Percentiles rank a stretch among this genome's conserved stretches.
These are phyloP conservation scores for Sporodiniella umbellata DNA, from an alignment of 371 early-diverging fungal species.

Conservation along the genomic window DNA sequence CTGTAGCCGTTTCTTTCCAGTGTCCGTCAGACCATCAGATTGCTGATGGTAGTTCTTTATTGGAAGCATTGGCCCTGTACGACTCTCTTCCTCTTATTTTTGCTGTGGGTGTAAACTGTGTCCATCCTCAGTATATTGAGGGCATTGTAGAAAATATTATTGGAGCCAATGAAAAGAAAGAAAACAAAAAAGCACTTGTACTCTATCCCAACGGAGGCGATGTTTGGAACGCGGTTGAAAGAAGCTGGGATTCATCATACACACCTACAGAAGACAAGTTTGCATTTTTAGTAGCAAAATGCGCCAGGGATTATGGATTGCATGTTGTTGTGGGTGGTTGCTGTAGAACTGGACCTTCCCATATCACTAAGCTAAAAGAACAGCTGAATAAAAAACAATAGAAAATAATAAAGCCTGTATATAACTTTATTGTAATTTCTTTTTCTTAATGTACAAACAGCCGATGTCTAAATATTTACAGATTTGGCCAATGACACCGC, in stretches of 20 bases:
- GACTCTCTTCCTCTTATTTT: conserved; percentile 21
- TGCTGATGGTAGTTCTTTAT: conserved; percentile 38
- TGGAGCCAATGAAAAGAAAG: neutral
- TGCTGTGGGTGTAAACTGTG: conserved; percentile 59
- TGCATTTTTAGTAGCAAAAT: conserved; percentile 22
- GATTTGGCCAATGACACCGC: conserved; percentile 74
- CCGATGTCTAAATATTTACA: conserved; percentile 82
- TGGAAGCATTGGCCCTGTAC: conserved; percentile 16
- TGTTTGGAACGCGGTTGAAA: conserved; percentile 37
- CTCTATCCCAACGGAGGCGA: conserved; percentile 48
- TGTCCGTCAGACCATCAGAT: conserved; percentile 36
- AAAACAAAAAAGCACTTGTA: conserved; percentile 19
- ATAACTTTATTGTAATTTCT: too few relatives aligned
- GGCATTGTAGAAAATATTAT: conserved; percentile 9
- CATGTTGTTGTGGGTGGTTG: conserved; percentile 50
- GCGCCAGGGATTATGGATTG: conserved; percentile 15
- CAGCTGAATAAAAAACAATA: too few relatives aligned
- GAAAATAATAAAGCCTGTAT: too few relatives aligned
- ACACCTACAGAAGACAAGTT: conserved; percentile 28
- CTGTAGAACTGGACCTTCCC: conserved; percentile 40
- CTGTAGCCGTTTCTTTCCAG: conserved; percentile 41
- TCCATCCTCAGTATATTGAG: conserved; percentile 39
- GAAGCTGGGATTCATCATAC: conserved; percentile 22
- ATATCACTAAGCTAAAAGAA: too few relatives aligned
- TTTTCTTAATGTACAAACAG: conserved; percentile 77